These are phyloP conservation scores for Blastomyces parvus DNA, from an alignment of 2,329 filamentous ascomycete species.

Conservation along the genomic window DNA sequence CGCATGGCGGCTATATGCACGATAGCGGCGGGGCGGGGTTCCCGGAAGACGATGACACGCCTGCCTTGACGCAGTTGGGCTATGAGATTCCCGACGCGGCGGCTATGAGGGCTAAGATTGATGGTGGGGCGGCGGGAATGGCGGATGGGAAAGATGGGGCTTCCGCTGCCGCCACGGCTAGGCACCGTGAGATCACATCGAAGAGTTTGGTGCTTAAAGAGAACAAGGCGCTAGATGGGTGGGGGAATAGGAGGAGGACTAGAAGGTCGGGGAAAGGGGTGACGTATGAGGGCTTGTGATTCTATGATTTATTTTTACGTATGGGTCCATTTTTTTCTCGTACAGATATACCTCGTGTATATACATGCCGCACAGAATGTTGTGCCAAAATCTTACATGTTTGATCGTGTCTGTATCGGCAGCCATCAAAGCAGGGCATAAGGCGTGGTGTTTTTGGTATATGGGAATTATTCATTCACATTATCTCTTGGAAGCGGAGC, in stretches of 20 bases:
- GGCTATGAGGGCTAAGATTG: conserved; percentile 47
- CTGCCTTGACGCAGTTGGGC: conserved; percentile 39
- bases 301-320: neutral
- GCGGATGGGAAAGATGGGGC: neutral
- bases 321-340: neutral
- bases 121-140: conserved; percentile 18
- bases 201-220: conserved; percentile 22
- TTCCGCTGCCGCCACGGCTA: neutral
- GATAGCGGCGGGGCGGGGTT: conserved; percentile 16
- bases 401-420: neutral
- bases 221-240: conserved; percentile 25
- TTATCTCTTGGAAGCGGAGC: neutral
- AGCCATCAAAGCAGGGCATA: neutral
- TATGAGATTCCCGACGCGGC: conserved; percentile 45
- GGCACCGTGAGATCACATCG: neutral
- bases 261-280: conserved; percentile 23
- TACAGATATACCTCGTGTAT: neutral
- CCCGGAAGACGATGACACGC: conserved; percentile 24
- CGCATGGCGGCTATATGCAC: conserved; percentile 7
- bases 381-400: neutral
- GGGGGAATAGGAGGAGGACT: conserved; percentile 29
- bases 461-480: neutral
- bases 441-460: neutral
- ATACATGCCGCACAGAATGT: neutral
- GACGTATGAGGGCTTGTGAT: conserved; percentile 14